Conservation (phyloP, 78 protist genomes). For the Tieghemostelium lacteum region DNA sequence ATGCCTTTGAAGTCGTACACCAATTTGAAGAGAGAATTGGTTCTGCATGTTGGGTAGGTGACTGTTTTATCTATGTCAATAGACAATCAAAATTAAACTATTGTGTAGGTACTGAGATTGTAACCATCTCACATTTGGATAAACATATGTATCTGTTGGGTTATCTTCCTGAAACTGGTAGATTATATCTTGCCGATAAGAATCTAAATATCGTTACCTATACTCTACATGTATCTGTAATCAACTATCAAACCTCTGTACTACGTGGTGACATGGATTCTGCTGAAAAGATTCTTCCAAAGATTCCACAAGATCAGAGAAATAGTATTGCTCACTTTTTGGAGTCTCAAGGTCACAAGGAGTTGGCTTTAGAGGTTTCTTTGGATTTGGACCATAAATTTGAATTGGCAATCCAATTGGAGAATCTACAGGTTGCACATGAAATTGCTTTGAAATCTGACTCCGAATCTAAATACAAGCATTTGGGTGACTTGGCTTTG, state of each 20-base stretch:
- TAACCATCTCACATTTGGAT: slow-evolving; percentile 93
- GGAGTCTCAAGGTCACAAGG: slow-evolving; percentile 87
- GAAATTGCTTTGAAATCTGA: slow-evolving; percentile 82
- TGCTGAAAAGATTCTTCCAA: slow-evolving; percentile 88
- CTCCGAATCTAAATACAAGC: slow-evolving; percentile 86
- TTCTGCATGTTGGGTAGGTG: slow-evolving; percentile 96
- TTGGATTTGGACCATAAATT: slow-evolving; percentile 94
- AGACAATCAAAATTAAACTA: slow-evolving; percentile 91
- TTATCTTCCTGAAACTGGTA: slow-evolving; percentile 90
- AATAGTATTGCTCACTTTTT: slow-evolving; percentile 94
- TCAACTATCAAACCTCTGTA: slow-evolving; percentile 95
- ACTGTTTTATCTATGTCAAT: slow-evolving; percentile 96
- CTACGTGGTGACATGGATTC: slow-evolving; percentile 89
- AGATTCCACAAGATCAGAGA: slow-evolving; percentile 85
- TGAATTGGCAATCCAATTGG: slow-evolving; percentile 94
- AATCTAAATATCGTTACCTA: slow-evolving; percentile 70
- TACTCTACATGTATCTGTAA: slow-evolving; percentile 82
- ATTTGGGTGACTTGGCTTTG: slow-evolving; percentile 94
- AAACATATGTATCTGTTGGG: slow-evolving; percentile 83
- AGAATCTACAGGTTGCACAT: slow-evolving; percentile 84
- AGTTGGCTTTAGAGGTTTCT: slow-evolving; percentile 92
- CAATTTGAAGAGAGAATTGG: slow-evolving; percentile 87
- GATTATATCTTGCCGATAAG: slow-evolving; percentile 94
- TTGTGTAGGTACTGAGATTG: slow-evolving; percentile 95
- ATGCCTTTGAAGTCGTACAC: slow-evolving; percentile 92